Conservation (phyloP, 164 flowering plant species). For the Liriodendron chinense region DNA sequence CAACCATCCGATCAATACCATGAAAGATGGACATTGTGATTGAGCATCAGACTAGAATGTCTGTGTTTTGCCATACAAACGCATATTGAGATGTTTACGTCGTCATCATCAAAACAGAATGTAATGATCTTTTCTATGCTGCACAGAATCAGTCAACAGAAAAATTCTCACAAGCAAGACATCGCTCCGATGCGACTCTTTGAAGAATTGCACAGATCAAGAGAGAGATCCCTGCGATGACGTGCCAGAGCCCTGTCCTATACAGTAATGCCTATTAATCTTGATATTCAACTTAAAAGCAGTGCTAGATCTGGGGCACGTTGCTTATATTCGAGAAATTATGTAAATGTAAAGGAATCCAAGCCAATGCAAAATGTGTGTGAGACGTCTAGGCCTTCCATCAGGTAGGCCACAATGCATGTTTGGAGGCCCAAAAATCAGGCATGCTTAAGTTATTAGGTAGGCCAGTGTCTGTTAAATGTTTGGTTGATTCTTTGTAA, state of each 20-base stretch:
- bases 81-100: neutral
- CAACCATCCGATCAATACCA: neutral
- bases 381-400: too few species aligned
- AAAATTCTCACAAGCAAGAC: constrained; percentile 11
- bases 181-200: constrained; percentile 14
- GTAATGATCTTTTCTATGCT: neutral
- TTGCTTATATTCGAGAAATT: too few species aligned
- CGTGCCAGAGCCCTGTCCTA: neutral
- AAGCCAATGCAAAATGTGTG: too few species aligned
- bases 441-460: too few species aligned
- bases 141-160: constrained; percentile 15
- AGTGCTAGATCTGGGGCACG: too few species aligned
- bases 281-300: neutral
- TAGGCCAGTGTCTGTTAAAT: too few species aligned
- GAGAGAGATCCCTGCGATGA: neutral
- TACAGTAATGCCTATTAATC: neutral
- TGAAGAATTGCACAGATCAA: neutral
- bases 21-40: neutral
- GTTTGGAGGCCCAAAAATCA: too few species aligned
- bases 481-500: too few species aligned
- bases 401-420: too few species aligned
- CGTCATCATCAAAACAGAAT: neutral
- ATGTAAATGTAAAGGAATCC: too few species aligned
- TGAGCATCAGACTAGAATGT: neutral
- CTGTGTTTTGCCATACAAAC: neutral